Evolutionary conservation across 2,329 filamentous ascomycete genomes (phyloP).

Genomic region (Ophiostoma populinum): DNA sequence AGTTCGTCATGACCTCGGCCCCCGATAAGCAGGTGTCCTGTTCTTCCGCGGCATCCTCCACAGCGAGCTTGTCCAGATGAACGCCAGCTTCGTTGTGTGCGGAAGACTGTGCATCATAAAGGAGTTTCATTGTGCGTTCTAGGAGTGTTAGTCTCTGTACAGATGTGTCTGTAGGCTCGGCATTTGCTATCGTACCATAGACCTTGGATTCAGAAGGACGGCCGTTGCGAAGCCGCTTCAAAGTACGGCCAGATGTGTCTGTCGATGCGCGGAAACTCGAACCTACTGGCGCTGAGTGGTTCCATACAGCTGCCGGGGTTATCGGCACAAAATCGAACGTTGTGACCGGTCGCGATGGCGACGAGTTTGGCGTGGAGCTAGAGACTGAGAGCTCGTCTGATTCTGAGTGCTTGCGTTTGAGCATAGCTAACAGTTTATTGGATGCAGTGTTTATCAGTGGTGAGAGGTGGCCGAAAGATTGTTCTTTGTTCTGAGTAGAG

Average conservation of each 20-base stretch:
- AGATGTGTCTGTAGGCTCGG: background rate
- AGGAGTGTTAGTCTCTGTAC: background rate
- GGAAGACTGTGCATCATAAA: slow-evolving; percentile 29
- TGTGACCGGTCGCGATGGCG: slow-evolving; percentile 18
- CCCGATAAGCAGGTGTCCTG: no score
- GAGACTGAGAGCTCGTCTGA: slow-evolving; percentile 36
- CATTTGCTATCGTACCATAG: slow-evolving; percentile 26
- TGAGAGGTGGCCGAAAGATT: no score
- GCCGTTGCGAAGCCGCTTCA: slow-evolving; percentile 42
- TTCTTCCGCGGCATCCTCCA: slow-evolving; percentile 2
- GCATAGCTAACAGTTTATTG: no score
- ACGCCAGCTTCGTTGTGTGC: slow-evolving; percentile 8
- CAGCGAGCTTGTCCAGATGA: no score
- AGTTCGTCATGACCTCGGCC: no score
- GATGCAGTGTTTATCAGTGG: no score
- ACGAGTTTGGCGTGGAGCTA: slow-evolving; percentile 25
- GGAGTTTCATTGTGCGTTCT: slow-evolving; percentile 40
- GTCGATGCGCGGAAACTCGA: no score
- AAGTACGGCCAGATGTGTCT: slow-evolving; percentile 41
- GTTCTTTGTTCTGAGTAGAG: no score
- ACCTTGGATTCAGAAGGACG: slow-evolving; percentile 38
- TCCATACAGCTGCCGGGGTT: no score
- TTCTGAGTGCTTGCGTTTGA: slow-evolving; percentile 48
- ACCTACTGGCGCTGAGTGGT: no score
- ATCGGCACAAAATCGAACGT: slow-evolving; percentile 17